Evolutionary conservation across 352 stramenopile genomes (phyloP), one percentile per base, ranked within the genome.

Genomic region (Phytophthora agathidicida): DNA sequence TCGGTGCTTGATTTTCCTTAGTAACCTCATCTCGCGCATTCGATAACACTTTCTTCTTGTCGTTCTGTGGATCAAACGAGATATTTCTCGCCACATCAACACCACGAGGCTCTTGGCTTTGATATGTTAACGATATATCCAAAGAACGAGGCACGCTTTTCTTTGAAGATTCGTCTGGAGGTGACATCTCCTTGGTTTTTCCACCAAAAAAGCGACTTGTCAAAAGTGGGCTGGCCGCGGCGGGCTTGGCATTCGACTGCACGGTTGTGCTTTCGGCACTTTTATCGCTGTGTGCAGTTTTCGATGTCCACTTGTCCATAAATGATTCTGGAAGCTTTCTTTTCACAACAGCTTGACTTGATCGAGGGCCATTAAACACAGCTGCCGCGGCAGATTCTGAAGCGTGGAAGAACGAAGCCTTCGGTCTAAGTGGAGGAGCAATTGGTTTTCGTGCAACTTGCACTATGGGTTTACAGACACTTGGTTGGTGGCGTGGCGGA

Each of bases 61-160:
- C 42, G 46, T 72, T 79, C n/a, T 72, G 26, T 3, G 78, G 80
- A 1, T 83, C 73, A 38, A 92, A 82, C 5, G 76, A 79, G 16
- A 87, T 79, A 24, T 62, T 83, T 46, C 59, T 66, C 30, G 72
- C 65, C 13, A 87, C 59, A 27, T 89, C 70, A 17, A 88, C 57
- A 4, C 73, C 58, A 17, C 52, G 32, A 3, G 68, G 60, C 5
- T 91, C 80, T 55, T 91, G 80, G 27, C 78, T 93, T 60, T 89
- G 60, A 48, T 75, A 86, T 9, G 55, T 62, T 7, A 47, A 58
- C n/a, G 32, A 60, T 13, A 37, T 28, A n/a, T 59, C 41, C 8
- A 46, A n/a, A 22, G 30, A 48, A 32, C 17, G 44, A 48, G 42
- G 26, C 30, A 37, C 16, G 16, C 35, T 58, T 41, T 63, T 74